phyloP scores from a whole-genome alignment of 2,329 filamentous ascomycete species.

The Cladophialophora exuberans region DNA sequence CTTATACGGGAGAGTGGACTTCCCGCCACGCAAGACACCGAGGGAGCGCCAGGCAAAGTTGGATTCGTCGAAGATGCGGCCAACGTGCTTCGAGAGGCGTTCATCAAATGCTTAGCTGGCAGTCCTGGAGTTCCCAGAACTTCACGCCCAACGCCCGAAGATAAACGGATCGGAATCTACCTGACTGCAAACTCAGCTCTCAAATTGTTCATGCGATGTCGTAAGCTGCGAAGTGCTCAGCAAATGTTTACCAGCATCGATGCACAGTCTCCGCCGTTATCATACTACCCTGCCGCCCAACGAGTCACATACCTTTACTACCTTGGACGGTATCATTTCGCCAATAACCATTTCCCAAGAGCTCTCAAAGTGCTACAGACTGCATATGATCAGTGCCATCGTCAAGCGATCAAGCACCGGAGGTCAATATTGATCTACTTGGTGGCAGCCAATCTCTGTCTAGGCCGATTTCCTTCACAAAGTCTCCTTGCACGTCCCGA shows the following conservation, averaged over 20 bases:
- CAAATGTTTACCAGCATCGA: conserved; percentile 90
- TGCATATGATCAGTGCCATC: conserved; percentile 76
- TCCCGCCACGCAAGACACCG: conserved; percentile 41
- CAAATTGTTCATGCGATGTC: conserved; percentile 84
- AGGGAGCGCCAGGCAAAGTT: conserved; percentile 68
- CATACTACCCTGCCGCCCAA: conserved; percentile 81
- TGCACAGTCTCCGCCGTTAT: conserved; percentile 77
- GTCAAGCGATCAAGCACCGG: conserved; percentile 66
- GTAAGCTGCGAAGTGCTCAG: conserved; percentile 79
- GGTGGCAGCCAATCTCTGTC: conserved; percentile 77
- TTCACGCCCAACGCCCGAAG: conserved; percentile 66
- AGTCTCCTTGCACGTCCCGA: conserved; percentile 71
- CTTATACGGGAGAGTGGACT: conserved; percentile 59
- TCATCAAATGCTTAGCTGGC: conserved; percentile 80
- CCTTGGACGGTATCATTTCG: conserved; percentile 85
- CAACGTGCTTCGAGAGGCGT: conserved; percentile 86
- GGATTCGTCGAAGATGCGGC: conserved; percentile 86
- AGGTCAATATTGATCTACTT: conserved; percentile 81
- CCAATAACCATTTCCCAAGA: conserved; percentile 79
- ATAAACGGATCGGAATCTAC: conserved; percentile 87
- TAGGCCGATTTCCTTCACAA: conserved; percentile 78
- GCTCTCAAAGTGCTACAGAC: conserved; percentile 75
- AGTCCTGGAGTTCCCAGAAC: conserved; percentile 48
- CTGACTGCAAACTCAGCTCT: conserved; percentile 88
- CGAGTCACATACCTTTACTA: conserved; percentile 94